Evolutionary conservation across 176 grass and related monocot species (phyloP).

Genomic region (Oryza meyeriana): DNA sequence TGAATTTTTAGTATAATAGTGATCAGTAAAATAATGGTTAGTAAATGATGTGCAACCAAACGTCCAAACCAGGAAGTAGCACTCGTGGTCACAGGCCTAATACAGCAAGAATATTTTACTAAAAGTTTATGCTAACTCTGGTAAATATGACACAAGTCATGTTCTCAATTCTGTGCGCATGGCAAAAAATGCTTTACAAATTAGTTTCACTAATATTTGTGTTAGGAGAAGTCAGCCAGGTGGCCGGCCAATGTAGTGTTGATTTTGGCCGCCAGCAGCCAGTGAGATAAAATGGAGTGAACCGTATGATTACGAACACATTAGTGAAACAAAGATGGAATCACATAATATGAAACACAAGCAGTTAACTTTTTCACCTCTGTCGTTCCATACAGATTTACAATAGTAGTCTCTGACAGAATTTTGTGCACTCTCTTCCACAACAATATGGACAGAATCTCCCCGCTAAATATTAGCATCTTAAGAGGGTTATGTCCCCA

Average conservation of each 20-base stretch:
- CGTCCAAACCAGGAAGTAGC: background rate
- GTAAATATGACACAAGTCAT: background rate
- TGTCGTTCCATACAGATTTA: conserved; percentile 83
- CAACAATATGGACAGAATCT: conserved; percentile 58
- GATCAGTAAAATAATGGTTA: background rate
- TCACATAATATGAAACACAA: conserved; percentile 5
- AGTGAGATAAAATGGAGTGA: background rate
- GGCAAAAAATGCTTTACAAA: background rate
- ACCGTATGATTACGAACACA: background rate
- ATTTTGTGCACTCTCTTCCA: conserved; percentile 58
- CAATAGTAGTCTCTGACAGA: conserved; percentile 62
- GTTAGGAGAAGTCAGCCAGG: background rate
- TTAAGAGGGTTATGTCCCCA: conserved; percentile 48
- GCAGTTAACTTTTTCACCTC: conserved; percentile 58
- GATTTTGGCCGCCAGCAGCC: background rate
- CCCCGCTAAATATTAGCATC: conserved; percentile 80
- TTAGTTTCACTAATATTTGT: background rate
- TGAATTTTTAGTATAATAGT: background rate
- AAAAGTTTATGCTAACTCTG: background rate
- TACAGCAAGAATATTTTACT: background rate
- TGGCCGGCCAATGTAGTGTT: background rate
- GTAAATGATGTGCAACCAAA: background rate
- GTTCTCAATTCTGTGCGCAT: background rate
- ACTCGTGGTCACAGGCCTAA: background rate
- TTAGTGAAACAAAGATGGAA: background rate